These are phyloP conservation scores for Crithidia bombi DNA, from an alignment of 208 protist genomes.

Conservation along the genomic window DNA sequence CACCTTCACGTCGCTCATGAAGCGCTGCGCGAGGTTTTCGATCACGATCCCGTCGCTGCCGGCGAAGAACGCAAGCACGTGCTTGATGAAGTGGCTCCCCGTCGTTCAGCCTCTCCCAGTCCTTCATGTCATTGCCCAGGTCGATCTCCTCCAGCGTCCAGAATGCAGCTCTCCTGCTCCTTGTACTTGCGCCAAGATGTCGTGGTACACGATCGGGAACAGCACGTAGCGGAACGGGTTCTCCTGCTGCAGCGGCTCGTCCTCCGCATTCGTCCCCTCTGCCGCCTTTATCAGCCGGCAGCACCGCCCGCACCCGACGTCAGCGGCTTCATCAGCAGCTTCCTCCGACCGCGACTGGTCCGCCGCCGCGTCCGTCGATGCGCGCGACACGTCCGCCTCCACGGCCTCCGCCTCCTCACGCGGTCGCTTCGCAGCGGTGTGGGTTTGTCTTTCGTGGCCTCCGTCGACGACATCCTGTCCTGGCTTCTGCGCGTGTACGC, in stretches of 20 bases:
- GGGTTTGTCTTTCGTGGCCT: background rate
- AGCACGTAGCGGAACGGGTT: constrained; percentile 98
- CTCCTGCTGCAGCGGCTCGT: constrained; percentile 95
- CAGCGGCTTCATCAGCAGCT: constrained; percentile 12
- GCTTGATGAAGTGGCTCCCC: constrained; percentile 99
- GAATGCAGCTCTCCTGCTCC: constrained; percentile 97
- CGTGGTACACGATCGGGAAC: constrained; percentile 97
- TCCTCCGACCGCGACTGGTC: constrained; percentile 8
- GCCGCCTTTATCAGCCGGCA: constrained; percentile 10
- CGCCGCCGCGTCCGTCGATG: background rate
- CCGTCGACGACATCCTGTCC: constrained; percentile 1
- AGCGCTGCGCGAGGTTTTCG: constrained; percentile 97
- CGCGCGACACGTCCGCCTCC: constrained; percentile 2
- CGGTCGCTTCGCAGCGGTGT: constrained; percentile 18
- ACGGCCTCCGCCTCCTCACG: constrained; percentile 15
- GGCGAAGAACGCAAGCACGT: constrained; percentile 99
- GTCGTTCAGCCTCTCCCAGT: constrained; percentile 96
- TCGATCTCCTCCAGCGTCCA: constrained; percentile 99
- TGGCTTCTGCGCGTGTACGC: background rate
- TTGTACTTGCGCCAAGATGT: constrained; percentile 99
- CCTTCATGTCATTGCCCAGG: constrained; percentile 92
- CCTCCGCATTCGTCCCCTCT: constrained; percentile 25
- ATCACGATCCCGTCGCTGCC: constrained; percentile 99
- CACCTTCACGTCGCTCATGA: constrained; percentile 98
- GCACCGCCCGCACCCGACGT: constrained; percentile 7